phyloP scores from a whole-genome alignment of 768 basidiomycete genomes.

The Suillus placidus region DNA sequence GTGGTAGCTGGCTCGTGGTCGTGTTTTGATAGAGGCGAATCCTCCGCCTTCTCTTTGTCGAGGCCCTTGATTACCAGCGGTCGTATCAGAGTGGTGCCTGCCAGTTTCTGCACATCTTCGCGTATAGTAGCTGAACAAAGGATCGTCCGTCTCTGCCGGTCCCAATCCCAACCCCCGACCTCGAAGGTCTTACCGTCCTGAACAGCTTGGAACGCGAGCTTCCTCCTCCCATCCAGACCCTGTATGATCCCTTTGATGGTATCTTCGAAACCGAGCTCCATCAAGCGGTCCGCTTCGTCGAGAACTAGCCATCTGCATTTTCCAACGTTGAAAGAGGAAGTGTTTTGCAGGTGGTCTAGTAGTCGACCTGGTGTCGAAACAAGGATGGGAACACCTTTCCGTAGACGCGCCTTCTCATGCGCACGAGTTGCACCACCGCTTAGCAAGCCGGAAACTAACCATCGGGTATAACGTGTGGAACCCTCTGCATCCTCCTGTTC shows the following conservation, averaged over 20 bases:
- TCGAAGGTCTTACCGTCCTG: constrained; percentile 68
- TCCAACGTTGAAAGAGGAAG: constrained; percentile 87
- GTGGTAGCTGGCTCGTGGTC: constrained; percentile 24
- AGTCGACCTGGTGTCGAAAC: constrained; percentile 95
- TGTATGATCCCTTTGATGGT: constrained; percentile 89
- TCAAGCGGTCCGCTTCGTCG: constrained; percentile 95
- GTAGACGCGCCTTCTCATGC: constrained; percentile 93
- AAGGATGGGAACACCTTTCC: constrained; percentile 94
- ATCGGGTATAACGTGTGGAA: constrained; percentile 66
- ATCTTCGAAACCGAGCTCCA: constrained; percentile 98
- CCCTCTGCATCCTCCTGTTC: constrained; percentile 52
- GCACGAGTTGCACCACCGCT: constrained; percentile 92
- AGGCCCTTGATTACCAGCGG: constrained; percentile 85
- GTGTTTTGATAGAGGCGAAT: constrained; percentile 20
- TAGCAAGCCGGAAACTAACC: constrained; percentile 91
- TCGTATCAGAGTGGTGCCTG: constrained; percentile 75
- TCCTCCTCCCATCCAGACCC: constrained; percentile 80
- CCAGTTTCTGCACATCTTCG: constrained; percentile 92
- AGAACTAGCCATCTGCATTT: constrained; percentile 96
- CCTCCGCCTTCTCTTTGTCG: constrained; percentile 43
- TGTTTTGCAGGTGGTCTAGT: constrained; percentile 96
- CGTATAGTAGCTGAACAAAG: constrained; percentile 97
- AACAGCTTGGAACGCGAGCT: constrained; percentile 68
- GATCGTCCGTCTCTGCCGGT: constrained; percentile 74
- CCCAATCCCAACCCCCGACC: constrained; percentile 88